Conservation (phyloP, 306 rosid species). For the Biancaea sappan region DNA sequence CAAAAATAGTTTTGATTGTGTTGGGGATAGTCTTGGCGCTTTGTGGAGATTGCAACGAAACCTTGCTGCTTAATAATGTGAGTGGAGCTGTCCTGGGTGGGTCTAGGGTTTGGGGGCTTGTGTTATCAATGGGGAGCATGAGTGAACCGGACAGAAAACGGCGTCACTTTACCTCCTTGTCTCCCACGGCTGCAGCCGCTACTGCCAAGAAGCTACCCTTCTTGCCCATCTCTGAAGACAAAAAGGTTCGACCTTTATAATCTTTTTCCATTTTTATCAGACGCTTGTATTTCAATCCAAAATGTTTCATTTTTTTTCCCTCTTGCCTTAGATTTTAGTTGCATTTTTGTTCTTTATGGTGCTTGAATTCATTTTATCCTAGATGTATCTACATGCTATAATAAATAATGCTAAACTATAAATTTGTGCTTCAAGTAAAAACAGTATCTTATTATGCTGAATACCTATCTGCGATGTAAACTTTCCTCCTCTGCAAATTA, state of each 20-base stretch:
- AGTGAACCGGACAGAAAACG: conserved; percentile 89
- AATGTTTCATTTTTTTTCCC: not conserved
- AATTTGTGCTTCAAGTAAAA: not conserved
- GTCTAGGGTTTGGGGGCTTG: conserved; percentile 60
- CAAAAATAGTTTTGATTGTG: conserved; percentile 7
- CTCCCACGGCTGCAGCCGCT: conserved; percentile 68
- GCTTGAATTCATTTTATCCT: conserved; percentile 17
- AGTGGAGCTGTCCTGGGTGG: conserved; percentile 43
- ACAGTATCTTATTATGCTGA: not conserved
- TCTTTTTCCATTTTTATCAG: conserved; percentile 12
- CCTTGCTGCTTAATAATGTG: conserved; percentile 47
- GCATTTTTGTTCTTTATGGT: conserved; percentile 12
- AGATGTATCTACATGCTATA: not conserved
- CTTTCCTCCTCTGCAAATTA: not conserved
- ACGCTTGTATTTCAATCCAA: conserved; percentile 17
- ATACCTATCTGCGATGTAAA: not conserved
- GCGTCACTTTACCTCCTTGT: conserved; percentile 84
- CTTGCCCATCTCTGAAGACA: conserved; percentile 79
- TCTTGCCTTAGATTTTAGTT: not conserved
- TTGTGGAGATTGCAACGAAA: conserved; percentile 20
- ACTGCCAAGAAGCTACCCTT: conserved; percentile 73
- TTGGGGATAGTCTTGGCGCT: conserved; percentile 19
- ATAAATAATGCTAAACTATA: not conserved
- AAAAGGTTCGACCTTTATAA: conserved; percentile 60
- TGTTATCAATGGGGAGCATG: conserved; percentile 87